Evolutionary conservation across 352 stramenopile genomes (phyloP), one percentile per base, ranked within the genome.

Genomic region (Halophytophthora batemanensis): DNA sequence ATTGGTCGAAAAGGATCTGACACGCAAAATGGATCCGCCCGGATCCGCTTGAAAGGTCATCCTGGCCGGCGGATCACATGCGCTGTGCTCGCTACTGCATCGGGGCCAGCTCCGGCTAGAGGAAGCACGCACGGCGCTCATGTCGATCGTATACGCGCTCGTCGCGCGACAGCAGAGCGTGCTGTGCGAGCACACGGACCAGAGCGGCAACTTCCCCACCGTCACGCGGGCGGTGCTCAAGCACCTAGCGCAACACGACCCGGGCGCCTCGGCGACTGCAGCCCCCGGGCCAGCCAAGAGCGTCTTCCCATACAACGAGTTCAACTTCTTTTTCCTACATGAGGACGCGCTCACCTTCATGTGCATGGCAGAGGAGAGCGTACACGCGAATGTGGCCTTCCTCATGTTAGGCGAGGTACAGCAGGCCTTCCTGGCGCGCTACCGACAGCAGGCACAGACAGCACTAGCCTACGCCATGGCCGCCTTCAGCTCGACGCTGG

Each of bases 321-420:
- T 71, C 66, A 87, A 88, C 41, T 93, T 91, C 50, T 91, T 89
- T 56, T 93, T 91, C 37, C 70, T 90, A 8, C 50, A 77, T 36
- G 74, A 86, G 22, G 72, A 88, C 19, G 77, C 69, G 0, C 59
- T 93, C n/a, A 80, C 78, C 42, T 93, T 78, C 53, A 86, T 91
- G 74, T 93, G 82, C 50, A 89, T 93, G 80, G 81, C 78, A 1
- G 77, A 91, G 41, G 77, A 85, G 44, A 69, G 74, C n/a, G 80
- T 93, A 17, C 69, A 90, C 37, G 69, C 77, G 1, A 86, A 86
- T 19, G 74, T 89, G 2, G 81, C 83, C 19, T 89, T 90, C 44
- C 57, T 69, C 53, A 83, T 91, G 75, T 70, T 94, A 15, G 61
- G 49, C 4, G 81, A 92, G 49, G 62, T 83, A 51, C 82, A 88